These are phyloP conservation scores for Paxillus ammoniavirescens DNA, from an alignment of 768 basidiomycete genomes.

Conservation along the genomic window DNA sequence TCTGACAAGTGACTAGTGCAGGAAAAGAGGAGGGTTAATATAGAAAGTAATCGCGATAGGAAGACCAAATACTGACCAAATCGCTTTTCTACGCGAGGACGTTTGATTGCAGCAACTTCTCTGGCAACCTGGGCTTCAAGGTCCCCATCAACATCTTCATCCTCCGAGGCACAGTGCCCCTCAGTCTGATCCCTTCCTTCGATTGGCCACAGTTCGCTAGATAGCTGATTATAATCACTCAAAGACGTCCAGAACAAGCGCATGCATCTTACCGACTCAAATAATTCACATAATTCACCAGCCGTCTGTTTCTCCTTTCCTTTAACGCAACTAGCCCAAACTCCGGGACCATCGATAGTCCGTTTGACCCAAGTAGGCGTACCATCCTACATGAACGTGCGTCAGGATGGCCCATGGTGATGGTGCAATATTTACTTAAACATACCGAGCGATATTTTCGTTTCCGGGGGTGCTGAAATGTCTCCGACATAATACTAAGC, in stretches of 20 bases:
- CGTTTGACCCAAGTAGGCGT: conserved; percentile 64
- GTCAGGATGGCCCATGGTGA: conserved; percentile 2
- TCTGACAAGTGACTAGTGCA: conserved; percentile 66
- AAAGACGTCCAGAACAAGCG: conserved; percentile 1
- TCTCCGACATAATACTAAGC: conserved; percentile 16
- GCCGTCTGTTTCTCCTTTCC: conserved; percentile 80
- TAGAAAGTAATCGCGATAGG: neutral
- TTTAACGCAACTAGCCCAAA: conserved; percentile 86
- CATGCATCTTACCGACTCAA: conserved; percentile 60
- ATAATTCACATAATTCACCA: conserved; percentile 75
- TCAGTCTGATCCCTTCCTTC: conserved; percentile 25
- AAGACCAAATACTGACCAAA: conserved; percentile 50
- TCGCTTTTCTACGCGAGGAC: conserved; percentile 56
- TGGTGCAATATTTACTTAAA: neutral
- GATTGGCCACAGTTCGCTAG: conserved; percentile 67
- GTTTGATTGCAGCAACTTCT: conserved; percentile 71
- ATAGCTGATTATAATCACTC: conserved; percentile 48
- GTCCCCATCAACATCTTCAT: conserved; percentile 43
- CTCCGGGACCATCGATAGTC: conserved; percentile 73
- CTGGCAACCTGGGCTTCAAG: conserved; percentile 70
- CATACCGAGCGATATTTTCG: conserved; percentile 54
- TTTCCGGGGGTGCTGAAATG: conserved; percentile 30
- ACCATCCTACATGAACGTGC: conserved; percentile 49
- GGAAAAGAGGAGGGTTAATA: neutral
- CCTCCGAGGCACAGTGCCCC: conserved; percentile 30